Conservation (phyloP, 805 yeast species). For the Candida xyloterini region DNA sequence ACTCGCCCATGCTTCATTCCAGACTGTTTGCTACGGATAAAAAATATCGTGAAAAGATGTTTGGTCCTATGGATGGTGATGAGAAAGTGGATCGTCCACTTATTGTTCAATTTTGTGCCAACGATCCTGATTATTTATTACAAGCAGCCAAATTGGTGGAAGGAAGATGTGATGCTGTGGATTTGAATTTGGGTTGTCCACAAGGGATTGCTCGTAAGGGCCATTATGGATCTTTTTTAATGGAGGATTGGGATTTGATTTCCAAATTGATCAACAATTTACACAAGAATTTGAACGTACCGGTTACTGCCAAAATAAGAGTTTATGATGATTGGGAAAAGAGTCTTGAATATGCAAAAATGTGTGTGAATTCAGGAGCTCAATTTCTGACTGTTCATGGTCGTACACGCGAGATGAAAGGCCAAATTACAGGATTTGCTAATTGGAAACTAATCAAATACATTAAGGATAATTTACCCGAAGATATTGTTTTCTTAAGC, state of each 20-base stretch:
- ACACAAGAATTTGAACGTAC: constrained; percentile 72
- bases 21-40: constrained; percentile 80
- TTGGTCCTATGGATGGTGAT: constrained; percentile 74
- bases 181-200: constrained; percentile 94
- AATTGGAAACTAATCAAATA: constrained; percentile 82
- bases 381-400: constrained; percentile 95
- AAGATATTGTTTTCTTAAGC: constrained; percentile 83
- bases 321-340: constrained; percentile 83
- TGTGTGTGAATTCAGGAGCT: constrained; percentile 91
- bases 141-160: constrained; percentile 80
- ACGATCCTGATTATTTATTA: constrained; percentile 81
- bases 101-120: constrained; percentile 94
- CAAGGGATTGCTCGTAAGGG: constrained; percentile 97
- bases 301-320: constrained; percentile 94
- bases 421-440: constrained; percentile 93
- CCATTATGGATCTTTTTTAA: constrained; percentile 88
- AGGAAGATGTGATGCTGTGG: constrained; percentile 91
- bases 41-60: constrained; percentile 74
- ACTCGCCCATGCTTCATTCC: constrained; percentile 97
- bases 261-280: constrained; percentile 65
- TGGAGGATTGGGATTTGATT: constrained; percentile 95
- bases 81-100: constrained; percentile 71
- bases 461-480: constrained; percentile 72
- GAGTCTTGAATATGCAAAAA: constrained; percentile 79
- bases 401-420: constrained; percentile 95